Evolutionary conservation across 2,329 filamentous ascomycete species (phyloP).

Genomic region (Penicillium verrucosum): DNA sequence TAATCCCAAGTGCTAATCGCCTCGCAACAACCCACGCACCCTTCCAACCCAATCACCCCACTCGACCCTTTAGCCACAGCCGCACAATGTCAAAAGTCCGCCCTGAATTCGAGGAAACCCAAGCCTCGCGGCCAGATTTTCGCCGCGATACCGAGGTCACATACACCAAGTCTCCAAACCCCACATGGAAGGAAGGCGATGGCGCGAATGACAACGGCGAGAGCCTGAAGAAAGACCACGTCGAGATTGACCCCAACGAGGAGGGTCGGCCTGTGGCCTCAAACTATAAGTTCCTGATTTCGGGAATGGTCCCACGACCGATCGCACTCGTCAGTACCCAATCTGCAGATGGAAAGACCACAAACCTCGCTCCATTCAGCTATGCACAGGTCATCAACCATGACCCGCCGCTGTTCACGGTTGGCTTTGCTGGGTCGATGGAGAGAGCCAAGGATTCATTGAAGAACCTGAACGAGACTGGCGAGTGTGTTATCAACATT

Average conservation of each 20-base stretch:
- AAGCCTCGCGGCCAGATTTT: constrained; percentile 45
- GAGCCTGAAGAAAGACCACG: constrained; percentile 56
- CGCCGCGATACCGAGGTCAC: constrained; percentile 32
- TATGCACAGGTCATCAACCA: constrained; percentile 82
- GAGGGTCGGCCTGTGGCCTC: constrained; percentile 62
- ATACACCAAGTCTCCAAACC: constrained; percentile 42
- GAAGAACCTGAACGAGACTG: constrained; percentile 65
- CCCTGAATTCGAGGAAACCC: constrained; percentile 38
- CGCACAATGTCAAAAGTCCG: constrained; percentile 24
- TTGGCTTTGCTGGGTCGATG: constrained; percentile 58
- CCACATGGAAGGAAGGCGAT: constrained; percentile 43
- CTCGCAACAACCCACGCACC: not conserved
- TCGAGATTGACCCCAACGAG: constrained; percentile 77
- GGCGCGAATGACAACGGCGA: constrained; percentile 47
- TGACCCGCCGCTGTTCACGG: constrained; percentile 79
- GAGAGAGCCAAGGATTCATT: constrained; percentile 73
- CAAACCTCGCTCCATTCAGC: constrained; percentile 82
- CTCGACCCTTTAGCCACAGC: constrained; percentile 21
- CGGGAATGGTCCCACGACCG: constrained; percentile 75
- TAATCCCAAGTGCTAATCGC: constrained; percentile 1
- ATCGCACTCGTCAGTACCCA: constrained; percentile 64
- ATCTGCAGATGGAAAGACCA: constrained; percentile 59
- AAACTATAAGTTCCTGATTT: constrained; percentile 94
- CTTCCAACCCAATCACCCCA: not conserved
- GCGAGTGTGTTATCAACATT: constrained; percentile 83